These are phyloP conservation scores for Singerocomus inundabilis DNA, from an alignment of 1,284 basidiomycete species.

Conservation along the genomic window DNA sequence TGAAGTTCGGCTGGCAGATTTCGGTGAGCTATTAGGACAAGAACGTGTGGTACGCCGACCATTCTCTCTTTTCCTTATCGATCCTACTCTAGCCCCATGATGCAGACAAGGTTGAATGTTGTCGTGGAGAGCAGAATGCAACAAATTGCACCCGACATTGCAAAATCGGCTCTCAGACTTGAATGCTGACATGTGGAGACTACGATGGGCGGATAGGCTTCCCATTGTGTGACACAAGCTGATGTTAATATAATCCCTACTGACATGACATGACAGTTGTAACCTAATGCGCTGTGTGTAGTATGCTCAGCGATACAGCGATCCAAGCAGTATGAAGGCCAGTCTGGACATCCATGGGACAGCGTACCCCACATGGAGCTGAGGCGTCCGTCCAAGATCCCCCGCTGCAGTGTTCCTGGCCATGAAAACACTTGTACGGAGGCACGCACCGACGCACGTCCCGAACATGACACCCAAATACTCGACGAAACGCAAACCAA, in stretches of 20 bases:
- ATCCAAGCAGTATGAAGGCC: conserved; percentile 23
- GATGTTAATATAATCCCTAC: conserved; percentile 33
- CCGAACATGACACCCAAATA: conserved; percentile 24
- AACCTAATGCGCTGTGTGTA: conserved; percentile 20
- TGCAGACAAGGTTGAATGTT: conserved; percentile 37
- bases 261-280: conserved; percentile 31
- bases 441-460: conserved; percentile 4
- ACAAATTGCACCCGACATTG: conserved; percentile 24
- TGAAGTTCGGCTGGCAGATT: conserved; percentile 46
- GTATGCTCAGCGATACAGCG: conserved; percentile 21
- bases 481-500: conserved; percentile 18
- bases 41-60: conserved; percentile 51
- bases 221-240: conserved; percentile 12
- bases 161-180: conserved; percentile 15
- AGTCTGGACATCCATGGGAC: conserved; percentile 6
- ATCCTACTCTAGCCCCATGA: conserved; percentile 8
- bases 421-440: conserved; percentile 10
- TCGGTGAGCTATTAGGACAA: conserved; percentile 48
- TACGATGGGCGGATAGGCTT: conserved; percentile 5
- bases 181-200: conserved; percentile 12
- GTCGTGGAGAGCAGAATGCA: conserved; percentile 39
- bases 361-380: conserved; percentile 4
- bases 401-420: neutral
- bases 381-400: conserved; percentile 12
- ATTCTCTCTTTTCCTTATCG: neutral